Percentiles rank a stretch among this genome's conserved stretches.
phyloP scores from a whole-genome alignment of 257 asterid species.

The Striga asiatica region DNA sequence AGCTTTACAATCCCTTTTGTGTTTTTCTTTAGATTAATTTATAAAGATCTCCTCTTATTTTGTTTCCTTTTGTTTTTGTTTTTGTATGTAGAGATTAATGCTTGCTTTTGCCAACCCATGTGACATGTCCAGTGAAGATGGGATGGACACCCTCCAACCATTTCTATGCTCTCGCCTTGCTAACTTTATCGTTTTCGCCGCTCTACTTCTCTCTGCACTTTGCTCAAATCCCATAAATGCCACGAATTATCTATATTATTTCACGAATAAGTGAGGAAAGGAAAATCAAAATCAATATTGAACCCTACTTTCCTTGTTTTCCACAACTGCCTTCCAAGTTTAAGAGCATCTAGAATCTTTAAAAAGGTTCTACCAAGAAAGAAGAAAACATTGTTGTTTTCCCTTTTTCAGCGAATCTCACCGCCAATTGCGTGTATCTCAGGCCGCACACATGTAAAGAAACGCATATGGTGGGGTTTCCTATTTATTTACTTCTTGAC shows the following conservation, averaged over 20 bases:
- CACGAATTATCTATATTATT: slow-evolving; percentile 1
- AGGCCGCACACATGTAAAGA: slow-evolving; percentile 25
- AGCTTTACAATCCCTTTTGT: too few species aligned
- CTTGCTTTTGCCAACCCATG: slow-evolving; percentile 38
- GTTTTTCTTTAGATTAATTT: too few species aligned
- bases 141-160: slow-evolving; percentile 31
- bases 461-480: slow-evolving; percentile 4
- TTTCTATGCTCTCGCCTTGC: slow-evolving; percentile 17
- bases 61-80: not conserved
- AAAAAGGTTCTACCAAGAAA: not conserved
- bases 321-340: not conserved
- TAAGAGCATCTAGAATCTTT: not conserved
- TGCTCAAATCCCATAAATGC: slow-evolving; percentile 15
- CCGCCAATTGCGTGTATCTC: slow-evolving; percentile 33
- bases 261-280: too few species aligned
- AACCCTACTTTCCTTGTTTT: not conserved
- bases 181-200: slow-evolving; percentile 18
- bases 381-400: not conserved
- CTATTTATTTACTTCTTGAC: too few species aligned
- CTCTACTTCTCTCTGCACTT: slow-evolving; percentile 8
- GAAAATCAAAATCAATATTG: too few species aligned
- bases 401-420: slow-evolving; percentile 12
- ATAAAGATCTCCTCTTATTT: not conserved
- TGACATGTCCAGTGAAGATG: slow-evolving; percentile 35
- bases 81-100: slow-evolving; percentile 10